phyloP scores from a whole-genome alignment of 805 yeast genomes.

The Monosporozyma aerobia region DNA sequence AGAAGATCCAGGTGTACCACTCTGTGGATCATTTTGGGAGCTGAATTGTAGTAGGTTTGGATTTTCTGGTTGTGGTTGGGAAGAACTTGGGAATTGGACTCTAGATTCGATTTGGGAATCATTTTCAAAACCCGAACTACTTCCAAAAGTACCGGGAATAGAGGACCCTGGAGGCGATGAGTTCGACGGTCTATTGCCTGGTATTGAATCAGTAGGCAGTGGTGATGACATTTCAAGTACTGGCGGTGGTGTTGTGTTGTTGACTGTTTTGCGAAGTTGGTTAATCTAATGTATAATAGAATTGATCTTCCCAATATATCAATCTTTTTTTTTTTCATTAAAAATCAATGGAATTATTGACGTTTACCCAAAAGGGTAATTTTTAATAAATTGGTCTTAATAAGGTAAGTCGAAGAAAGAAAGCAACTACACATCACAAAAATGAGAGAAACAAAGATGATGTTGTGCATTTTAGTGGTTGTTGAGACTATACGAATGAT shows the following conservation, averaged over 20 bases:
- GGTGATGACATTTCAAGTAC: conserved; percentile 17
- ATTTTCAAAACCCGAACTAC: conserved; percentile 22
- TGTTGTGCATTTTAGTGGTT: no score
- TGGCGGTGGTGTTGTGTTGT: not conserved
- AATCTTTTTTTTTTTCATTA: not conserved
- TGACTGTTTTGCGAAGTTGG: not conserved
- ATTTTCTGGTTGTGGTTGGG: conserved; percentile 14
- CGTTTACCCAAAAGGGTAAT: conserved; percentile 1
- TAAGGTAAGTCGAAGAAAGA: not conserved
- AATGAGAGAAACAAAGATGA: not conserved
- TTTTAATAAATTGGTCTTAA: not conserved
- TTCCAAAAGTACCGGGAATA: conserved; percentile 23
- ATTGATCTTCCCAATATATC: not conserved
- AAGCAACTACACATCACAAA: not conserved
- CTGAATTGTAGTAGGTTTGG: conserved; percentile 15
- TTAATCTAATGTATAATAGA: not conserved
- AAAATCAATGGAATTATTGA: not conserved
- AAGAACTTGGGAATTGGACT: conserved; percentile 25
- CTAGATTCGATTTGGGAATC: conserved; percentile 22
- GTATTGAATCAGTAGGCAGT: conserved; percentile 12
- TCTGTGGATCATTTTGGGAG: conserved; percentile 13
- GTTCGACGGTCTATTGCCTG: conserved; percentile 15
- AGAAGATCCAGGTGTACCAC: conserved; percentile 1
- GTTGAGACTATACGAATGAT: no score
- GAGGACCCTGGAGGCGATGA: conserved; percentile 28